Conservation (phyloP, 345 rosid species). For the Microcos paniculata region DNA sequence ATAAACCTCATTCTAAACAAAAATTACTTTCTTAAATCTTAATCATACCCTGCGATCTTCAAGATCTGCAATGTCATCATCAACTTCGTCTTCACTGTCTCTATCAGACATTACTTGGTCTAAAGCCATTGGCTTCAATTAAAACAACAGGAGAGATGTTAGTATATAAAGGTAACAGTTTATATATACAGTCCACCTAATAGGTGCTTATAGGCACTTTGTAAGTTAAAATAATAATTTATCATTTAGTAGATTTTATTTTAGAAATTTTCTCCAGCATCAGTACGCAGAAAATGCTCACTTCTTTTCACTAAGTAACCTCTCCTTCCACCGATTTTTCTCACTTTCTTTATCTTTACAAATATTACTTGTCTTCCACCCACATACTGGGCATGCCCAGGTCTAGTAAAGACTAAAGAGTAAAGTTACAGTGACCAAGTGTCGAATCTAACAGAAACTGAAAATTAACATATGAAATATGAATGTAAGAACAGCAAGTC, state of each 20-base stretch:
- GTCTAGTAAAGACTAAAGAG: not conserved
- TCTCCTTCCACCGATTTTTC: no score
- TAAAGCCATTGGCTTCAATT: conserved; percentile 67
- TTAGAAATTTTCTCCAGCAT: no score
- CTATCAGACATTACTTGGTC: conserved; percentile 74
- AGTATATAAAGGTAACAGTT: not conserved
- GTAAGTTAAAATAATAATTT: no score
- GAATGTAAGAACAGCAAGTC: not conserved
- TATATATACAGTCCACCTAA: not conserved
- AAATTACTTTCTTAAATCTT: no score
- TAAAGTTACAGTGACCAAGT: not conserved
- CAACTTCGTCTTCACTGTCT: conserved; percentile 92
- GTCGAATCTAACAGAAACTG: not conserved
- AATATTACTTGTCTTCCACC: no score
- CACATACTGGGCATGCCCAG: no score
- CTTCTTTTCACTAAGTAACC: no score
- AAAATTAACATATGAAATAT: not conserved
- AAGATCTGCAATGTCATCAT: conserved; percentile 65
- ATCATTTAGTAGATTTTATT: no score
- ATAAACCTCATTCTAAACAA: not conserved
- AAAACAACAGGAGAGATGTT: not conserved
- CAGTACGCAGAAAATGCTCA: no score
- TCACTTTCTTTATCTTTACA: no score
- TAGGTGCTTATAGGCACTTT: no score
- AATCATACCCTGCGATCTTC: conserved; percentile 85